These are phyloP conservation scores for Pyrenula massariospora DNA, from an alignment of 495 filamentous ascomycete genomes.

Conservation along the genomic window DNA sequence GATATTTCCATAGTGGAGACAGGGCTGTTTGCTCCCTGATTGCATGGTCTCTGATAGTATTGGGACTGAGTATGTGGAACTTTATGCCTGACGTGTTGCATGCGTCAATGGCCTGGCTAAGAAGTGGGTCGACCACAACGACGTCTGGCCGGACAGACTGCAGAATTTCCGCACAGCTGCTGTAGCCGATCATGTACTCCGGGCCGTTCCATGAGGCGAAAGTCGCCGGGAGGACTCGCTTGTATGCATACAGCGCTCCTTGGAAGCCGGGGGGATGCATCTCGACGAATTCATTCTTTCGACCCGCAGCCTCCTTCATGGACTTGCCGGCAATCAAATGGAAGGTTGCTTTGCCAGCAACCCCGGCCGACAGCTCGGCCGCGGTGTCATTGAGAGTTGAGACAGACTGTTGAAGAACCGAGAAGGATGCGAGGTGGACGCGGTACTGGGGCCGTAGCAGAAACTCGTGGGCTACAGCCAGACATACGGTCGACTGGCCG, in stretches of 20 bases:
- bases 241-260: constrained; percentile 12
- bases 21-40: constrained; percentile 16
- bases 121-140: constrained; percentile 24
- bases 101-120: constrained; percentile 28
- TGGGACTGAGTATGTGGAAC: constrained; percentile 22
- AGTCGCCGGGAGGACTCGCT: constrained; percentile 4
- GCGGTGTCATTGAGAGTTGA: constrained; percentile 8
- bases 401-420: constrained; percentile 12
- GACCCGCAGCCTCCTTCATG: constrained; percentile 14
- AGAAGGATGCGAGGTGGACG: constrained; percentile 36
- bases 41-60: constrained; percentile 15
- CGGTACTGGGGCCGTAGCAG: constrained; percentile 20
- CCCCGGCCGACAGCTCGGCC: background rate
- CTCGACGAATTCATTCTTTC: background rate
- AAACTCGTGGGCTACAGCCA: constrained; percentile 30
- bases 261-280: constrained; percentile 10
- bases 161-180: constrained; percentile 19
- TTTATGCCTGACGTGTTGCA: constrained; percentile 15
- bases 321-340: constrained; percentile 19
- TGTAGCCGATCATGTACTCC: constrained; percentile 26
- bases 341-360: constrained; percentile 8
- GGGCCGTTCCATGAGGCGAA: constrained; percentile 21
- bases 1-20: constrained; percentile 20
- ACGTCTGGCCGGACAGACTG: constrained; percentile 19
- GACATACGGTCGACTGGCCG: constrained; percentile 30